Evolutionary conservation across 139 green algal species (phyloP), one percentile per base, ranked within the genome.

Genomic region (Choricystis sp.): DNA sequence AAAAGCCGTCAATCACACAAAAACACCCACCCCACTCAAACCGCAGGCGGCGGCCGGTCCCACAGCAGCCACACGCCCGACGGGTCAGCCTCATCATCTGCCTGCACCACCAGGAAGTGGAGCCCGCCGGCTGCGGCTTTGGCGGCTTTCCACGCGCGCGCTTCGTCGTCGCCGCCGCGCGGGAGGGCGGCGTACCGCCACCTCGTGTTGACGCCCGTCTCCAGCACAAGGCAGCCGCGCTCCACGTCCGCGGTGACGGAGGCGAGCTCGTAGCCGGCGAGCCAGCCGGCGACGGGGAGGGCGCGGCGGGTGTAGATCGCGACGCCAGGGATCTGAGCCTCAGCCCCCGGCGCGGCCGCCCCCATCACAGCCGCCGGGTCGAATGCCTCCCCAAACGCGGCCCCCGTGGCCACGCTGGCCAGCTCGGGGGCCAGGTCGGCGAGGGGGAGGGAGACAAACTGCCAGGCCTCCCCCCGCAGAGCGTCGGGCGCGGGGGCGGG

Each of bases 21-120:
- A n/a, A n/a, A n/a, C n/a, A n/a, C n/a, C n/a, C n/a, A n/a, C 57
- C 29, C 29, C 19, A 4, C 0, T 79, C 63, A 93, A 21, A 91
- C 83, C 31, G 61, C 74, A 22, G 88, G 88, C 28, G 83, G 74
- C 60, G 69, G 58, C 30, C 74, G 65, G 29, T 96, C 86, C 70
- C 83, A 81, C 70, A 99, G 68, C 26, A 98, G 67, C 92, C 92
- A 99, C 56, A 99, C 72, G 0, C 92, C 92, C 25, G 77, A 78
- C 55, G 85, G 83, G 16, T 85, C 74, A 52, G 96, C 88, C 9
- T 74, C 79, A 56, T 89, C 85, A 68, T 95, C 81, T 9, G 69
- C 75, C 74, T 97, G 93, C 4, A 99, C 77, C 0, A 85, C 92
- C 60, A 99, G 72, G 72, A 99, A 99, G 70, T 99, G 92, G 61